Conservation (phyloP, 1,139 yeast genomes). For the Meyerozyma sp. region DNA sequence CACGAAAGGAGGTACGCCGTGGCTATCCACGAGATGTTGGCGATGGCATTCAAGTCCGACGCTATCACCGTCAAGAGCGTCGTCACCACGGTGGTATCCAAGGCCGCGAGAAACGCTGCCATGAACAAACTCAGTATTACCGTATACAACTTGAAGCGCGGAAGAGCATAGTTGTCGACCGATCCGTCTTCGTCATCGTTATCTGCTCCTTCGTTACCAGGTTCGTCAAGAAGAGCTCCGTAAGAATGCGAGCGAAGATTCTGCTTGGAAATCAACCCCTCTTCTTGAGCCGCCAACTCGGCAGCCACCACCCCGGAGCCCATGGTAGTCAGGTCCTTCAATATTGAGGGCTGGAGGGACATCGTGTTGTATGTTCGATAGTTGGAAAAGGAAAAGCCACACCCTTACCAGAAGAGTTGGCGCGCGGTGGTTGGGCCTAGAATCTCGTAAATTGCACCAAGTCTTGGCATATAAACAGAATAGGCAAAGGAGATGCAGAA, state of each 20-base stretch:
- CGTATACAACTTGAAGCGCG: slow-evolving; percentile 23
- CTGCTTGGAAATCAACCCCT: slow-evolving; percentile 14
- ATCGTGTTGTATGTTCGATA: not conserved
- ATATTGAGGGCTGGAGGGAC: slow-evolving; percentile 19
- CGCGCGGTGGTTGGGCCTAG: too few species aligned
- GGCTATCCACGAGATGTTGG: slow-evolving; percentile 44
- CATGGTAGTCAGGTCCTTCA: slow-evolving; percentile 36
- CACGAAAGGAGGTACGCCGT: slow-evolving; percentile 32
- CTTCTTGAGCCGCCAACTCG: slow-evolving; percentile 41
- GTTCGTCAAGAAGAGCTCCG: slow-evolving; percentile 5
- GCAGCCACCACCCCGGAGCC: slow-evolving; percentile 45
- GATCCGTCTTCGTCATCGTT: slow-evolving; percentile 8
- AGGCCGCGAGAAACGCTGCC: slow-evolving; percentile 39
- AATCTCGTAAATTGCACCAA: too few species aligned
- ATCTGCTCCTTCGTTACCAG: not conserved
- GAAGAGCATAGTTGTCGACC: slow-evolving; percentile 27
- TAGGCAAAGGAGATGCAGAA: too few species aligned
- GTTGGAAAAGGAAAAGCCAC: too few species aligned
- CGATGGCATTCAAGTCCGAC: slow-evolving; percentile 36
- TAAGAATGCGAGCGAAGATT: slow-evolving; percentile 5
- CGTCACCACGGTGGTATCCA: slow-evolving; percentile 42
- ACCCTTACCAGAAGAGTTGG: too few species aligned
- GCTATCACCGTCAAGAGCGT: slow-evolving; percentile 39
- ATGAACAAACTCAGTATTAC: slow-evolving; percentile 32
- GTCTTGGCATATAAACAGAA: too few species aligned